These are phyloP conservation scores for Tulasnella sp. DNA, from an alignment of 768 basidiomycete species.

Conservation along the genomic window DNA sequence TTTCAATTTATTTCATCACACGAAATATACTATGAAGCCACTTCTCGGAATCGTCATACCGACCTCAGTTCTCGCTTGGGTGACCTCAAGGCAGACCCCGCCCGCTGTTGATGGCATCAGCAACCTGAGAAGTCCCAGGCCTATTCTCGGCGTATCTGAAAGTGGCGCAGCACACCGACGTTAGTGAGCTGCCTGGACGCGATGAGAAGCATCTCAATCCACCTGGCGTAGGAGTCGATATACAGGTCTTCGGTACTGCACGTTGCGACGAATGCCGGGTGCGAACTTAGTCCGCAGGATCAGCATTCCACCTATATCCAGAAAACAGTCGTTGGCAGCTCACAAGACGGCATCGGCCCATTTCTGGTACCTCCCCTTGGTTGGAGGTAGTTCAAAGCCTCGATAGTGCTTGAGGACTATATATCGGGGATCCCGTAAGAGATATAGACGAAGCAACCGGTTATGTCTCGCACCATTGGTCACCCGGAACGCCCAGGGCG, in stretches of 20 bases:
- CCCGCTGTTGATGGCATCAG: slow-evolving; percentile 65
- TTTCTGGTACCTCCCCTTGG: slow-evolving; percentile 37
- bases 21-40: not conserved
- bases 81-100: slow-evolving; percentile 48
- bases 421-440: not conserved
- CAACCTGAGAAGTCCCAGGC: slow-evolving; percentile 68
- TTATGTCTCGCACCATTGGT: not conserved
- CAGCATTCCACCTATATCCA: not conserved
- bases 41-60: not conserved
- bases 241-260: slow-evolving; percentile 63
- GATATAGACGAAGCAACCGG: not conserved
- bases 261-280: slow-evolving; percentile 58
- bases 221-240: slow-evolving; percentile 50
- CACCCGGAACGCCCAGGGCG: slow-evolving; percentile 48
- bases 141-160: slow-evolving; percentile 66
- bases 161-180: not conserved
- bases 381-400: slow-evolving; percentile 48
- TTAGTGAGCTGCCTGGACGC: not conserved
- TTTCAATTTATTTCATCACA: not conserved
- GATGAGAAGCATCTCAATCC: slow-evolving; percentile 17
- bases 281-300: slow-evolving; percentile 23
- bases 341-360: slow-evolving; percentile 49
- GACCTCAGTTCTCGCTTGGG: not conserved
- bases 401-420: slow-evolving; percentile 56
- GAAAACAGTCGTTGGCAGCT: not conserved